Conservation (phyloP, 2,329 filamentous ascomycete species). For the Aspergillus hortae region DNA sequence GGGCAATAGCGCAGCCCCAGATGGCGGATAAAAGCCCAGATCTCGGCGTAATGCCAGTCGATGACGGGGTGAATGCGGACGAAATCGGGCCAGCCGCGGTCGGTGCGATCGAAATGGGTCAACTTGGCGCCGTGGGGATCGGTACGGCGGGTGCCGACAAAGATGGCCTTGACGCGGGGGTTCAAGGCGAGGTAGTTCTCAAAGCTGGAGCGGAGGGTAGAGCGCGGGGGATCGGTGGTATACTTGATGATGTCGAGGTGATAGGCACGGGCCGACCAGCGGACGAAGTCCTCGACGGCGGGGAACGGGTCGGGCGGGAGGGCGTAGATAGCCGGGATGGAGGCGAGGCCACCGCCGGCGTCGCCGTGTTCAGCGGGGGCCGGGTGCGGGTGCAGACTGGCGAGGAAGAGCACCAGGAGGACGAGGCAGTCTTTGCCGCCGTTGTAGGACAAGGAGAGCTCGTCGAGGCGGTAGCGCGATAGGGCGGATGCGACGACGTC, state of each 20-base stretch:
- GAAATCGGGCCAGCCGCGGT: constrained; percentile 84
- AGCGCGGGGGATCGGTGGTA: constrained; percentile 53
- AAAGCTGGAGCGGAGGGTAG: constrained; percentile 73
- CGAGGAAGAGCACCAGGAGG: constrained; percentile 80
- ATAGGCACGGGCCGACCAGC: constrained; percentile 62
- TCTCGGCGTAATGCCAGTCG: constrained; percentile 94
- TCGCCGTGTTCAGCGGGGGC: constrained; percentile 13
- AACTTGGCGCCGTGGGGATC: constrained; percentile 83
- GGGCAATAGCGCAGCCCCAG: constrained; percentile 78
- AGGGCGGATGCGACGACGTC: constrained; percentile 72
- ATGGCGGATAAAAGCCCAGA: constrained; percentile 77
- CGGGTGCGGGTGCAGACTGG: constrained; percentile 53
- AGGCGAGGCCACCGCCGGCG: constrained; percentile 7
- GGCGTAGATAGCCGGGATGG: constrained; percentile 85
- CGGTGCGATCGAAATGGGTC: constrained; percentile 81
- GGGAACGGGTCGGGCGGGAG: constrained; percentile 78
- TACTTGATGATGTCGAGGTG: constrained; percentile 73
- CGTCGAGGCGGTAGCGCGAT: constrained; percentile 68
- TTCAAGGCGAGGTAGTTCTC: constrained; percentile 62
- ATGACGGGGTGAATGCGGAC: constrained; percentile 94
- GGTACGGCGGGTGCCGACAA: constrained; percentile 83
- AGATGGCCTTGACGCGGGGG: constrained; percentile 66
- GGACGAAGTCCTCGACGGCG: constrained; percentile 82
- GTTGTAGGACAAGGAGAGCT: constrained; percentile 91
- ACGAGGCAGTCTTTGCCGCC: constrained; percentile 98